phyloP scores from a whole-genome alignment of 345 rosid species.

The Lumnitzera littorea region DNA sequence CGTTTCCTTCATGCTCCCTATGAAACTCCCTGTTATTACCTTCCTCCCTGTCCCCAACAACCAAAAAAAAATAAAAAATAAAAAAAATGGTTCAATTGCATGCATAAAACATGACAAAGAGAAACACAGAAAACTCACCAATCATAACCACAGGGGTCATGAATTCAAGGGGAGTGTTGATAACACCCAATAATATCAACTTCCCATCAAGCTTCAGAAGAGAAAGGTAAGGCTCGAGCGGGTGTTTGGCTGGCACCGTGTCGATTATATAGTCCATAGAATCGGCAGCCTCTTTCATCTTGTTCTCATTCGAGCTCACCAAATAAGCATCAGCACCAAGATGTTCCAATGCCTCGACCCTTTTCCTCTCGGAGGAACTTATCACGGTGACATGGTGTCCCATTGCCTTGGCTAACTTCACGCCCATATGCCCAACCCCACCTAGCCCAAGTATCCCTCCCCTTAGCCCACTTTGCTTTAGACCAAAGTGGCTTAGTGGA shows the following conservation, averaged over 20 bases:
- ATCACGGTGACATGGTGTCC: slow-evolving; percentile 93
- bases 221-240: slow-evolving; percentile 76
- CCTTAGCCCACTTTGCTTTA: slow-evolving; percentile 52
- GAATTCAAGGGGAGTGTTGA: slow-evolving; percentile 67
- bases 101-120: too few relatives aligned
- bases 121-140: slow-evolving; percentile 32
- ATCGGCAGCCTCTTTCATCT: slow-evolving; percentile 58
- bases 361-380: slow-evolving; percentile 88
- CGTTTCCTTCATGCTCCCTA: slow-evolving; percentile 54
- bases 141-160: slow-evolving; percentile 69
- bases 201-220: slow-evolving; percentile 77
- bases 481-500: slow-evolving; percentile 74
- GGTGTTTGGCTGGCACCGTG: slow-evolving; percentile 73
- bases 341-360: slow-evolving; percentile 71
- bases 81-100: too few relatives aligned
- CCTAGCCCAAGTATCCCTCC: slow-evolving; percentile 91
- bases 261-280: slow-evolving; percentile 83
- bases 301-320: slow-evolving; percentile 53
- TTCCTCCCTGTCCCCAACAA: slow-evolving; percentile 44
- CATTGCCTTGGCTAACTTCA: slow-evolving; percentile 89
- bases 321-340: slow-evolving; percentile 83
- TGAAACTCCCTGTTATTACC: slow-evolving; percentile 43
- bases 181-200: slow-evolving; percentile 74
- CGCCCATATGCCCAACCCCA: slow-evolving; percentile 98
- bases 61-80: too few relatives aligned